Evolutionary conservation across 1,139 yeast genomes (phyloP), one percentile per base, ranked within the genome.

Genomic region (Debaryomyces coudertii): DNA sequence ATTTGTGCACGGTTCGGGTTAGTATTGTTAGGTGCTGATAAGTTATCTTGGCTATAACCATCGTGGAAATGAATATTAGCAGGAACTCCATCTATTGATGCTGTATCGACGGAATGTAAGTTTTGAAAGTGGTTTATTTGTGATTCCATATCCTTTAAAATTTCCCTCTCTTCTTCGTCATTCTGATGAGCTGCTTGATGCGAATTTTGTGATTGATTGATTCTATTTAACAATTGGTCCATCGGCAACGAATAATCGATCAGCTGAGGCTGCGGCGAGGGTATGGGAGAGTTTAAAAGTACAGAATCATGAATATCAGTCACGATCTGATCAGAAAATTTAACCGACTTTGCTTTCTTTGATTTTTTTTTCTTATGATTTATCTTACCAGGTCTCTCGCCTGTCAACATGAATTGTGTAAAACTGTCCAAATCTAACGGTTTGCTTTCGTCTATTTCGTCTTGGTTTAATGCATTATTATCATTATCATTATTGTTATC

Each of bases 381-480:
- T 11, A 58, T 55, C 7, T 71, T 78, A 27, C 66, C 73, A 11
- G 87, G 87, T 40, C 85, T 68, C 55, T 84, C 81, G 1, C 95
- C 95, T 0, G 95, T 87, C 47, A 87, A 67, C 60, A 87, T 71
- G 58, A 87, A 82, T 52, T 85, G 85, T 1, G 93, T 85, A 58
- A 87, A 87, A 30, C 87, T 79, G 56, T 87, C 93, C 48, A 87
- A 68, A 61, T 87, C 93, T 14, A 85, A 73, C 4, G 75, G 77
- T 41, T 59, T 64, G 23, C 47, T 51, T 16, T 42, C 46, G 38
- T 41, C 43, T 28, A 23, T 18, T n/a, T 38, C 23, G 2, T 31
- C 30, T 2, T 20, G 12, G 7, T 12, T 18, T 16, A 31, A 22
- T 5, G 36, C 11, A 22, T 20, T 20, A 27, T 43, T 53, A 37